Evolutionary conservation across 1,284 basidiomycete species (phyloP).

Genomic region (Violaceomyces palustris): DNA sequence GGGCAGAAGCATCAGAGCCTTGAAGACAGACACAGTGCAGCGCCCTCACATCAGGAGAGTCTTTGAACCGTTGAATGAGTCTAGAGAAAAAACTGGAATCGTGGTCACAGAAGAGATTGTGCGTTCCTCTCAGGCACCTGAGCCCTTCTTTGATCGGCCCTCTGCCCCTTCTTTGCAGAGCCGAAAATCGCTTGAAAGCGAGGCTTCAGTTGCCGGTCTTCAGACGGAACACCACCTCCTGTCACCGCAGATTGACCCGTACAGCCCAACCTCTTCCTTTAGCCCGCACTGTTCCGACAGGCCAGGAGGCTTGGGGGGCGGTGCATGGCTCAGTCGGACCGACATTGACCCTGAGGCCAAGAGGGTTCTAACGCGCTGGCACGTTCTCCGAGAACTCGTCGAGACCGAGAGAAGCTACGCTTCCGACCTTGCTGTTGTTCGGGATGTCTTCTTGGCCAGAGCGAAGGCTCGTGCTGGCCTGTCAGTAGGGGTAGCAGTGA

Average conservation of each 20-base stretch:
- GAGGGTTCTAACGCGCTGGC: constrained; percentile 66
- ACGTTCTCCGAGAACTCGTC: constrained; percentile 68
- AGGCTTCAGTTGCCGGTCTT: too few species aligned
- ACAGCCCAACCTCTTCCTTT: constrained; percentile 10
- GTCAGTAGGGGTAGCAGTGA: too few species aligned
- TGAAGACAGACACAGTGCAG: too few species aligned
- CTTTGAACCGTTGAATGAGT: constrained; percentile 6
- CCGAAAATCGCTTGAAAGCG: too few species aligned
- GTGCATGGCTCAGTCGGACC: constrained; percentile 5
- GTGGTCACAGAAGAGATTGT: not conserved
- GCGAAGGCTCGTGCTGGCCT: constrained; percentile 49
- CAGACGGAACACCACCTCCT: not conserved
- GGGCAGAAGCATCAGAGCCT: too few species aligned
- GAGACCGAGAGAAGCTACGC: constrained; percentile 79
- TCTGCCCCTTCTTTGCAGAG: too few species aligned
- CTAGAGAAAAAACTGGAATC: not conserved
- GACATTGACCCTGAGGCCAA: constrained; percentile 30
- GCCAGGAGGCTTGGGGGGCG: constrained; percentile 6
- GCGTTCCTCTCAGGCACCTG: not conserved
- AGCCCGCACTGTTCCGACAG: constrained; percentile 2
- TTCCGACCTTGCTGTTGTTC: constrained; percentile 75
- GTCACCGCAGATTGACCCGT: not conserved
- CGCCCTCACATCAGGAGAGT: too few species aligned
- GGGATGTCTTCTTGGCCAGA: constrained; percentile 65
- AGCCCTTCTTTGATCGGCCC: not conserved